Evolutionary conservation across 306 rosid species (phyloP).

Genomic region (Abrus pulchellus): DNA sequence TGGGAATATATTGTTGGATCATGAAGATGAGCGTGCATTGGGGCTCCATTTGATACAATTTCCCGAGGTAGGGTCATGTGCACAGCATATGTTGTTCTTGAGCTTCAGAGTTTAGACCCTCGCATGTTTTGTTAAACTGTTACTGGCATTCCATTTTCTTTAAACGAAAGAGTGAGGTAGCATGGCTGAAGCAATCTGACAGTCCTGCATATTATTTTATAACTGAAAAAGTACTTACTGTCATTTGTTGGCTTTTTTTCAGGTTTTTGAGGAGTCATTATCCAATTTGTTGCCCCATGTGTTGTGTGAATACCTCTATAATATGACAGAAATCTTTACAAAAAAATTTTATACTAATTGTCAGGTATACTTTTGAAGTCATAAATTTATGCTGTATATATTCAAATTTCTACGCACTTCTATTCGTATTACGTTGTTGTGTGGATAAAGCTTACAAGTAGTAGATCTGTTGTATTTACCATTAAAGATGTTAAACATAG

Average conservation of each 20-base stretch:
- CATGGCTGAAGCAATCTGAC: not conserved
- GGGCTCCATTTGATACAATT: constrained; percentile 87
- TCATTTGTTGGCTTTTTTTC: constrained; percentile 32
- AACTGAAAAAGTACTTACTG: constrained; percentile 4
- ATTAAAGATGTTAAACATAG: constrained; percentile 11
- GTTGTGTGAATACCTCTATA: constrained; percentile 85
- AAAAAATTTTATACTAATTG: constrained; percentile 83
- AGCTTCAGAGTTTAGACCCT: constrained; percentile 32
- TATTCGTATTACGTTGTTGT: not conserved
- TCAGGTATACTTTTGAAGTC: constrained; percentile 64
- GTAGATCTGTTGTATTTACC: not conserved
- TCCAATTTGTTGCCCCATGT: constrained; percentile 79
- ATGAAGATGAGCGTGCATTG: constrained; percentile 76
- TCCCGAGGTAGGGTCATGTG: constrained; percentile 70
- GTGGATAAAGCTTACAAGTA: not conserved
- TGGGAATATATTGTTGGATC: constrained; percentile 71
- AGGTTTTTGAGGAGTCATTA: constrained; percentile 91
- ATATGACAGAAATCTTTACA: constrained; percentile 77
- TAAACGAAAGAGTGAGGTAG: not conserved
- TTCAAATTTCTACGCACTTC: not conserved
- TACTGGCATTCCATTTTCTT: constrained; percentile 3
- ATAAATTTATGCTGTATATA: not conserved
- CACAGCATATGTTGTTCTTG: constrained; percentile 9
- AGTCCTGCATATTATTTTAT: not conserved
- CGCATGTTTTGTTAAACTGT: not conserved